A percentile compares a stretch with the other conserved stretches of the same genome.
Conservation (phyloP, 2,329 filamentous ascomycete species). For the Colletotrichum falcatum region DNA sequence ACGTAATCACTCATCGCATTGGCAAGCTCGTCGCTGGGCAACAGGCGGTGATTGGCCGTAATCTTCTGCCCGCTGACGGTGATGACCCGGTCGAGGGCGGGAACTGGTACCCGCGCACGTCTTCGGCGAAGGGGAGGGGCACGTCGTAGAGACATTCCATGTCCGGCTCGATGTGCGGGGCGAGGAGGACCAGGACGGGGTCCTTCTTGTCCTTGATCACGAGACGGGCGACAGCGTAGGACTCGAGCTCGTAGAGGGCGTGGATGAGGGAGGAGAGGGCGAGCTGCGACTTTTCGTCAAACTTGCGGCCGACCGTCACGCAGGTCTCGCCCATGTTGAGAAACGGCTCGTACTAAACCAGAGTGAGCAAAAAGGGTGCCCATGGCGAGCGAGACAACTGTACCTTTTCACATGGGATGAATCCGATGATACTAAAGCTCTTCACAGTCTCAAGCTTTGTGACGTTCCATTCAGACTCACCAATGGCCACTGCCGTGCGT, state of each 20-base stretch:
- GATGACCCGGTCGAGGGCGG: conserved; percentile 89
- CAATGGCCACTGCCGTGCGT: conserved; percentile 89
- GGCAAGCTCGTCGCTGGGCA: conserved; percentile 80
- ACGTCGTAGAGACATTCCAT: conserved; percentile 91
- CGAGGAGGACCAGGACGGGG: conserved; percentile 81
- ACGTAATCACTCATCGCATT: conserved; percentile 92
- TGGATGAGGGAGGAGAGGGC: conserved; percentile 91
- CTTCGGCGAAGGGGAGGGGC: conserved; percentile 92
- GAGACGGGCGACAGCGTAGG: conserved; percentile 86
- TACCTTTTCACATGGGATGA: conserved; percentile 80
- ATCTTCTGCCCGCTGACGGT: conserved; percentile 87
- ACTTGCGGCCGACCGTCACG: conserved; percentile 80
- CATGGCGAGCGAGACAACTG: neutral
- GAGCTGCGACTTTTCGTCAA: conserved; percentile 84
- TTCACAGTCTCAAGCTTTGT: conserved; percentile 86
- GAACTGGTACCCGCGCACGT: conserved; percentile 90
- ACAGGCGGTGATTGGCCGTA: conserved; percentile 79
- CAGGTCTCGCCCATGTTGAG: conserved; percentile 86
- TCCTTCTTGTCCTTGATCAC: conserved; percentile 87
- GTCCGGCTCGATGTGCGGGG: conserved; percentile 81
- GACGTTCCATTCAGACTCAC: conserved; percentile 85
- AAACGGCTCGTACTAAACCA: conserved; percentile 81
- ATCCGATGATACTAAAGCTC: conserved; percentile 86
- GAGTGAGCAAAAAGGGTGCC: neutral
- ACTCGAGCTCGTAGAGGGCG: conserved; percentile 85